Evolutionary conservation across 2,329 filamentous ascomycete species (phyloP).

Genomic region (Ceratocystis destructans): DNA sequence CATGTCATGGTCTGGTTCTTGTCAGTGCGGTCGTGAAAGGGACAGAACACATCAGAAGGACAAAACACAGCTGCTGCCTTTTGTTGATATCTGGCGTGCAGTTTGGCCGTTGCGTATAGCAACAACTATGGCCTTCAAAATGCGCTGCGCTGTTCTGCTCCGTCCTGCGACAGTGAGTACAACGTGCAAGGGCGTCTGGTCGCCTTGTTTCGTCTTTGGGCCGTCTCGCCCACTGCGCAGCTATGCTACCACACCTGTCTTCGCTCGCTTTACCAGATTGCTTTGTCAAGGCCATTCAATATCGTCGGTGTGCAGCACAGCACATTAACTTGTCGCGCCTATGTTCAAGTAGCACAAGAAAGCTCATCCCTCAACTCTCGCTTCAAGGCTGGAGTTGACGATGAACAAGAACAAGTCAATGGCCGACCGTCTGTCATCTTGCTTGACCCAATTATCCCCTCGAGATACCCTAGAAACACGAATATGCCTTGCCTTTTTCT

Average conservation of each 20-base stretch:
- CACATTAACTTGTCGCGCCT: neutral
- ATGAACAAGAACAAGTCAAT: neutral
- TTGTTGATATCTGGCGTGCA: neutral
- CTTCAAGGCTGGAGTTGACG: neutral
- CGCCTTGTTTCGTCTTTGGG: neutral
- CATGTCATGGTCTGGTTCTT: neutral
- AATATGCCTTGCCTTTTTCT: slow-evolving; percentile 10
- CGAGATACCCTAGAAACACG: neutral
- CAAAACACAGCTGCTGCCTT: neutral
- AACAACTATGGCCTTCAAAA: neutral
- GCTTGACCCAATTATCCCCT: neutral
- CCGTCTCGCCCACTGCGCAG: neutral
- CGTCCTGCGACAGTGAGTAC: neutral
- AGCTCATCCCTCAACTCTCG: neutral
- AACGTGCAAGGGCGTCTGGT: neutral
- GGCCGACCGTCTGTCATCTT: neutral
- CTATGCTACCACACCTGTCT: neutral
- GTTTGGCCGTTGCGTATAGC: neutral
- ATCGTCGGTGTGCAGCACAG: neutral
- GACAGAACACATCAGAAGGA: no score
- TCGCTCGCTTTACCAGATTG: neutral
- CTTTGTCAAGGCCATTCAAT: neutral
- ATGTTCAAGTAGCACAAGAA: neutral
- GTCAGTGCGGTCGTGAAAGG: neutral
- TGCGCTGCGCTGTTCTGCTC: neutral